phyloP scores from a whole-genome alignment of 345 rosid species.

The Schrenkiella parvula region DNA sequence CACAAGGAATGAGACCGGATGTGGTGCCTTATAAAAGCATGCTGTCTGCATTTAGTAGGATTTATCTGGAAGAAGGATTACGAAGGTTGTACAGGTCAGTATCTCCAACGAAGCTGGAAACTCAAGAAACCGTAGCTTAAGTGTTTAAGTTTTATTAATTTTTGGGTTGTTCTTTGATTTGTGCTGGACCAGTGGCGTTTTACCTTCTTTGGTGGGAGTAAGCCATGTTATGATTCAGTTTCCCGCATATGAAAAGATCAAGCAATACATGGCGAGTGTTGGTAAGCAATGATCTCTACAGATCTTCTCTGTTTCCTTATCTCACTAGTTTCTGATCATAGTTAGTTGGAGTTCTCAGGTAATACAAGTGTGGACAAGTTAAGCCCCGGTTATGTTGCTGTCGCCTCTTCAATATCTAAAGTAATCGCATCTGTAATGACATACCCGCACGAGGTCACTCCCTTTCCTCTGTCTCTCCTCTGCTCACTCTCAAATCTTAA shows the following conservation, averaged over 20 bases:
- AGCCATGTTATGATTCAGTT: conserved; percentile 96
- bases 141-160: not conserved
- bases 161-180: conserved; percentile 3
- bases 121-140: not conserved
- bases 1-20: conserved; percentile 65
- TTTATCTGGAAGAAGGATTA: conserved; percentile 73
- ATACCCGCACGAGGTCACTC: conserved; percentile 92
- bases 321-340: conserved; percentile 25
- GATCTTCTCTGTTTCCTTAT: not conserved
- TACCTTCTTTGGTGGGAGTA: conserved; percentile 89
- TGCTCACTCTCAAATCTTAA: not conserved
- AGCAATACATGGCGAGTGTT: conserved; percentile 60
- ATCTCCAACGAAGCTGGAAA: not conserved
- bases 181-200: conserved; percentile 67
- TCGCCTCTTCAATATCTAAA: conserved; percentile 82
- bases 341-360: conserved; percentile 41
- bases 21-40: conserved; percentile 79
- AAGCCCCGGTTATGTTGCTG: conserved; percentile 58
- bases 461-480: not conserved
- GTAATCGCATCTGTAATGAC: conserved; percentile 74
- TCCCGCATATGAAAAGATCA: conserved; percentile 91
- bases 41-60: conserved; percentile 74
- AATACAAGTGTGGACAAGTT: conserved; percentile 54
- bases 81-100: conserved; percentile 87
- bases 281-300: conserved; percentile 36